Evolutionary conservation across 371 early-diverging fungal species (phyloP), one percentile per base, ranked within the genome.

Genomic region (Mucor lusitanicus): DNA sequence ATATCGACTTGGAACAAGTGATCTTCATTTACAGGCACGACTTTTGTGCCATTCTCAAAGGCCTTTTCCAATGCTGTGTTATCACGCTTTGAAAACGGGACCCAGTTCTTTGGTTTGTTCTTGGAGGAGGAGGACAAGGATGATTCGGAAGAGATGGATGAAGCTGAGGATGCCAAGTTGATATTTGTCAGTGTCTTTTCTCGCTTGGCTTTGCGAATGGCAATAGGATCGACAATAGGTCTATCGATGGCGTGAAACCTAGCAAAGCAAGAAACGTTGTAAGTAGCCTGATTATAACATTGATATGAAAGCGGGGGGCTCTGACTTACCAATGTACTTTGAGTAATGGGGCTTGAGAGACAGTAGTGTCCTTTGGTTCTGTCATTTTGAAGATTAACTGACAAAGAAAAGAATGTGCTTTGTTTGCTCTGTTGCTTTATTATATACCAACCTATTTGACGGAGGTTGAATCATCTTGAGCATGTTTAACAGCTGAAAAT

Each of bases 1-100:
- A 94, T 87, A 72, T 94, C 84, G 23, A 91, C 94, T 76, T 94
- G 92, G 68, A 89, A 92, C 35, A 95, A 79, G 66, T 90, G 80
- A 67, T 94, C 93, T 68, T 95, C 93, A 64, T 87, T 88, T 11
- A 86, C 87, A 17, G 81, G 75, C 15, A 88, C 83, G 9, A 53
- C 21, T n/a, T 30, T 44, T 21, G 35, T 55, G 0, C 23, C 30
- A 33, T 56, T 56, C 5, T 57, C 75, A 67, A 79, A 89, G 1
- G 87, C 88, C 42, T 77, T 78, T 69, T 89, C 90, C 7, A 89
- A 70, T 21, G 83, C 85, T 56, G 72, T 74, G 13, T 84, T 86
- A 65, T 90, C 90, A 15, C 88, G 79, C 50, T 77, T 82, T 7
- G 86, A 86, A 68, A 90, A 88, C 3, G 88, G 82, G 6, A 85